Base-by-base conservation (phyloP, 2,329 filamentous ascomycete genomes). In the Boeremia exigua region DNA sequence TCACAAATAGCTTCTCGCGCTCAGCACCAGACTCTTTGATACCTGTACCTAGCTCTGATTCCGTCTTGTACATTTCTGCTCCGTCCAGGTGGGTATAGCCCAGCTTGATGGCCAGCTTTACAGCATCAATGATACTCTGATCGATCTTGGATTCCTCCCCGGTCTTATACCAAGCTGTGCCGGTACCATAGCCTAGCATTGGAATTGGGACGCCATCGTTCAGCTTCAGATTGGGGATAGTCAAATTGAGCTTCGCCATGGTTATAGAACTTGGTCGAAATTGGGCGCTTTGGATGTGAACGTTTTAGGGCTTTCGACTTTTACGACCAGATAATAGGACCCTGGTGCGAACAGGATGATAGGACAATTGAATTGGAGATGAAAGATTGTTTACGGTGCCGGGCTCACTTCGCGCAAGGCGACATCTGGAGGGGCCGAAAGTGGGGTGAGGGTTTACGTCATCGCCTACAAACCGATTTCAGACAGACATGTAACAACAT, bases 171-270 rank as follows among this genome's bases (percentile, higher is more conserved):
- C 80, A 87, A 23, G 88, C 88, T 0, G 89, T 91, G 37, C 90
- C 89, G 4, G 90, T 84, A 23, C 90, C 90, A 66, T 90, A 92
- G 36, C 81, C 87, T 15, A 92, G 78, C 80, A 89, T 82, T 10
- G 90, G 90, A 48, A 93, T 90, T 54, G 85, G 82, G 58, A 85
- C 84, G 58, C 88, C 89, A 78, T 93, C 88, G 63, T 90, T 91
- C 53, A 93, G 80, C 77, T 88, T 90, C 50, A 92, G 74, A 50
- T 75, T 79, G 1, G 87, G 87, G 34, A 83, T 88, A 1, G 77
- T 77, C 5, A 75, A 70, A 56, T 77, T 58, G 27, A 79, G 74
- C 17, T 78, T 72, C n/a, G 77, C 75, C 77, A 79, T 79, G 14
- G 29, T 48, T 38, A 37, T 11, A 23, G 29, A 23, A 17, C 6